Conservation (phyloP, 2,329 filamentous ascomycete species). For the Colletotrichum sidae region DNA sequence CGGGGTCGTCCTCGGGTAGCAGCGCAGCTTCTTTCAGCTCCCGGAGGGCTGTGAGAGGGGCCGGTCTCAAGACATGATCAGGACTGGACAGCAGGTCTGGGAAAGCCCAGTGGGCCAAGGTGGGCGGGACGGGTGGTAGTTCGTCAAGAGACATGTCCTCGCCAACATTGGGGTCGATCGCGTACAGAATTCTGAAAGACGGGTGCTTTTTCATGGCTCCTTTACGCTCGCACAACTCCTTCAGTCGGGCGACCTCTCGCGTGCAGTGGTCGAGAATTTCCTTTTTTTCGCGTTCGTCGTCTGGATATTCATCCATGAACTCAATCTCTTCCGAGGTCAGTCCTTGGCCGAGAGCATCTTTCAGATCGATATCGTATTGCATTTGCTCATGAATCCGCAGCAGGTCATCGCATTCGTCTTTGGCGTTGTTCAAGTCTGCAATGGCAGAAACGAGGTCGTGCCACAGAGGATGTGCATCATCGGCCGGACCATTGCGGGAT, state of each 20-base stretch:
- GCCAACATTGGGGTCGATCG: constrained; percentile 51
- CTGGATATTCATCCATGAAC: constrained; percentile 57
- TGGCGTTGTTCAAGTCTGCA: constrained; percentile 58
- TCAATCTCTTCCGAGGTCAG: constrained; percentile 54
- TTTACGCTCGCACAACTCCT: constrained; percentile 53
- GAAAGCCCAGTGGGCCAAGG: constrained; percentile 55
- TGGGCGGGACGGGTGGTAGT: constrained; percentile 41
- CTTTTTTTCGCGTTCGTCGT: constrained; percentile 48
- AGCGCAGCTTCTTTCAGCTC: constrained; percentile 54
- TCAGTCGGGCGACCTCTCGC: constrained; percentile 49
- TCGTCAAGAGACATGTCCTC: constrained; percentile 57
- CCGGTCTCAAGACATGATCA: constrained; percentile 53
- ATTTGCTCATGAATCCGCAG: constrained; percentile 51
- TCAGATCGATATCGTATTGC: constrained; percentile 50
- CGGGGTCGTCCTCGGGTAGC: constrained; percentile 50
- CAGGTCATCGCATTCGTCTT: constrained; percentile 60
- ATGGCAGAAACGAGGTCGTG: constrained; percentile 55
- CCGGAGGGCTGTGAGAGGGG: constrained; percentile 53
- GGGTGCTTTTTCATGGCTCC: constrained; percentile 57
- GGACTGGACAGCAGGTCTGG: constrained; percentile 62
- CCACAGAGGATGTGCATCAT: constrained; percentile 62
- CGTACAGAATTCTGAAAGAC: constrained; percentile 52
- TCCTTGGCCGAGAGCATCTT: constrained; percentile 42
- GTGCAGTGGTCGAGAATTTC: constrained; percentile 49
- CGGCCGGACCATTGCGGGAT: constrained; percentile 46